Conservation (phyloP, 179 eudicot genomes). For the Heliamphora pulchella region DNA sequence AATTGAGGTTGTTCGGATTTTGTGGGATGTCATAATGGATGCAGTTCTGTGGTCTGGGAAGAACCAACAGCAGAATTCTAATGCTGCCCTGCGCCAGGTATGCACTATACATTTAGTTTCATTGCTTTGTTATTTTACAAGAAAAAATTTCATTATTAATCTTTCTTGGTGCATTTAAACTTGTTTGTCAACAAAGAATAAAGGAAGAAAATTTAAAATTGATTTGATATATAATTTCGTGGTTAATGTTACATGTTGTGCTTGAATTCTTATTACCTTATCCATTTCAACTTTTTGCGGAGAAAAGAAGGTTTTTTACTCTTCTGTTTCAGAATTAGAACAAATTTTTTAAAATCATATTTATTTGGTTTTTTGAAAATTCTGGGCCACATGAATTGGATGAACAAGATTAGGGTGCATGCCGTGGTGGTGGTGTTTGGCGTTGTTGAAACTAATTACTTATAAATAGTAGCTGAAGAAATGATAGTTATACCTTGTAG, state of each 20-base stretch:
- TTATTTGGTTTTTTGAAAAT: background rate
- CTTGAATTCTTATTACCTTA: background rate
- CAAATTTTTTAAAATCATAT: background rate
- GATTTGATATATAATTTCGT: background rate
- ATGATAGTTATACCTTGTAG: too few relatives aligned
- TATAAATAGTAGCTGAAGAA: too few relatives aligned
- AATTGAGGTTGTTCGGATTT: conserved; percentile 69
- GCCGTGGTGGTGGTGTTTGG: too few relatives aligned
- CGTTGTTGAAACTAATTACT: too few relatives aligned
- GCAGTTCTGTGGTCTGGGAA: conserved; percentile 99
- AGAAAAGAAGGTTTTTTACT: background rate
- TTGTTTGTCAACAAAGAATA: background rate
- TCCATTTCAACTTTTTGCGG: background rate
- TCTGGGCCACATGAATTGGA: background rate
- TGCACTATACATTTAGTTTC: background rate
- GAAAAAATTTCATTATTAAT: background rate
- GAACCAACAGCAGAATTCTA: conserved; percentile 99
- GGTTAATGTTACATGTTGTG: conserved; percentile 1
- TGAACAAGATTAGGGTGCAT: background rate
- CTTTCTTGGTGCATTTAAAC: background rate
- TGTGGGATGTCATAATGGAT: conserved; percentile 98
- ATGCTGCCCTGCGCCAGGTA: conserved; percentile 92
- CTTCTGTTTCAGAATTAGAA: background rate
- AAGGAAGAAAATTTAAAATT: background rate
- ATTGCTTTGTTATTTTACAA: background rate